phyloP scores from a whole-genome alignment of 1,284 basidiomycete species.

The Ceratobasidium papillatum region DNA sequence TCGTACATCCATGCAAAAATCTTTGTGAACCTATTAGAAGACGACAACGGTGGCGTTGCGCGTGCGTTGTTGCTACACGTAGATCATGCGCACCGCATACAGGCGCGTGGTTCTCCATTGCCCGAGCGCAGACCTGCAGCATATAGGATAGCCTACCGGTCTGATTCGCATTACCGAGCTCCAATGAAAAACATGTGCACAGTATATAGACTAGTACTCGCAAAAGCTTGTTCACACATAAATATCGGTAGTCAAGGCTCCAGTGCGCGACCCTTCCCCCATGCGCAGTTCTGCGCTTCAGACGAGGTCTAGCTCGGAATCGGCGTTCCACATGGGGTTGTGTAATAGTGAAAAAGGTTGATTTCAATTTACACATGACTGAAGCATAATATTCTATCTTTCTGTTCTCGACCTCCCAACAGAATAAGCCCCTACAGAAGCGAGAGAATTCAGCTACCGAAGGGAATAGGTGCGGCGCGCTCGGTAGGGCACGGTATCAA shows the following conservation, averaged over 20 bases:
- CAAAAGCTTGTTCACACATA: not conserved
- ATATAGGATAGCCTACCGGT: constrained; percentile 16
- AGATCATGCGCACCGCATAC: not conserved
- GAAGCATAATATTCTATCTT: constrained; percentile 6
- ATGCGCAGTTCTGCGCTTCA: constrained; percentile 4
- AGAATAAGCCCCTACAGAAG: constrained; percentile 14
- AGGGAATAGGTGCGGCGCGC: constrained; percentile 2
- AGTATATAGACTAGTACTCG: not conserved
- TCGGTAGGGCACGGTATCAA: not conserved
- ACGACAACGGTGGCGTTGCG: constrained; percentile 8
- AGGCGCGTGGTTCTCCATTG: not conserved
- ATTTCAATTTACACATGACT: constrained; percentile 14
- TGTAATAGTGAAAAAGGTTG: not conserved
- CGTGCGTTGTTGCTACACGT: not conserved
- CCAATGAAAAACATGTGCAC: not conserved
- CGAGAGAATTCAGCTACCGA: constrained; percentile 4
- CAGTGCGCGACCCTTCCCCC: constrained; percentile 7
- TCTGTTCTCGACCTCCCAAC: constrained; percentile 14
- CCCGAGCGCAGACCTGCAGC: not conserved
- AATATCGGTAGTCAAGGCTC: constrained; percentile 26
- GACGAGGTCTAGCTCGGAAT: constrained; percentile 19
- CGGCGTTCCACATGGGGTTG: constrained; percentile 16
- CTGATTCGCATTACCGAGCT: not conserved
- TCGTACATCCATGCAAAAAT: not conserved
- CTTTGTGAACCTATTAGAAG: not conserved